A percentile compares a stretch with the other conserved stretches of the same genome.
phyloP scores from a whole-genome alignment of 176 grass and related monocot genomes.

The Lolium perenne region DNA sequence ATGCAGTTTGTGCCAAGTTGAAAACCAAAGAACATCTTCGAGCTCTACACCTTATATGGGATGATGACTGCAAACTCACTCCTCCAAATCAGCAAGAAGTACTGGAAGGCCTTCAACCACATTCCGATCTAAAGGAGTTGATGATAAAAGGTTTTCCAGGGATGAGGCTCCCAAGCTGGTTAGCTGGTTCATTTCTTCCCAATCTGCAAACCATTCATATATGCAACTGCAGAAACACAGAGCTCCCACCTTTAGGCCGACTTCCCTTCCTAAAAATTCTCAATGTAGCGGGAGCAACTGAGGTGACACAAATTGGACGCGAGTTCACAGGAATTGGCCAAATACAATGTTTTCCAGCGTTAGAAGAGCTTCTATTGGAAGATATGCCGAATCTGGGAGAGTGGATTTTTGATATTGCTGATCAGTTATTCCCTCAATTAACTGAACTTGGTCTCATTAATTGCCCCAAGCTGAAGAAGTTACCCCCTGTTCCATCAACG shows the following conservation, averaged over 20 bases:
- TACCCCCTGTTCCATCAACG: slow-evolving; percentile 68
- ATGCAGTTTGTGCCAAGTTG: slow-evolving; percentile 59
- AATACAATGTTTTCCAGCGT: slow-evolving; percentile 52
- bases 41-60: slow-evolving; percentile 63
- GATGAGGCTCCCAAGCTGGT: slow-evolving; percentile 53
- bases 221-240: slow-evolving; percentile 52
- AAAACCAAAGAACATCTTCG: slow-evolving; percentile 61
- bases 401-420: slow-evolving; percentile 55
- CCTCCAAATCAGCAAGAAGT: slow-evolving; percentile 44
- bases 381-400: slow-evolving; percentile 68
- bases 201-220: slow-evolving; percentile 60
- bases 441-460: slow-evolving; percentile 57
- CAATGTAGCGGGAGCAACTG: slow-evolving; percentile 57
- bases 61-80: slow-evolving; percentile 27
- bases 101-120: slow-evolving; percentile 69
- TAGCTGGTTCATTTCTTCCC: slow-evolving; percentile 52
- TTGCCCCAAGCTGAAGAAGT: slow-evolving; percentile 59
- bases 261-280: slow-evolving; percentile 67
- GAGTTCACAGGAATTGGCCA: slow-evolving; percentile 54
- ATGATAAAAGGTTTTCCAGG: slow-evolving; percentile 60
- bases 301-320: slow-evolving; percentile 52
- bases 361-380: slow-evolving; percentile 65
- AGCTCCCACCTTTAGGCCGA: slow-evolving; percentile 67
- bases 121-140: slow-evolving; percentile 57
- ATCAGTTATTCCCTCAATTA: slow-evolving; percentile 61